A percentile compares a stretch with the other conserved stretches of the same genome.
Conservation (phyloP, 2,329 filamentous ascomycete species). For the Exophiala phaeomuriformis region DNA sequence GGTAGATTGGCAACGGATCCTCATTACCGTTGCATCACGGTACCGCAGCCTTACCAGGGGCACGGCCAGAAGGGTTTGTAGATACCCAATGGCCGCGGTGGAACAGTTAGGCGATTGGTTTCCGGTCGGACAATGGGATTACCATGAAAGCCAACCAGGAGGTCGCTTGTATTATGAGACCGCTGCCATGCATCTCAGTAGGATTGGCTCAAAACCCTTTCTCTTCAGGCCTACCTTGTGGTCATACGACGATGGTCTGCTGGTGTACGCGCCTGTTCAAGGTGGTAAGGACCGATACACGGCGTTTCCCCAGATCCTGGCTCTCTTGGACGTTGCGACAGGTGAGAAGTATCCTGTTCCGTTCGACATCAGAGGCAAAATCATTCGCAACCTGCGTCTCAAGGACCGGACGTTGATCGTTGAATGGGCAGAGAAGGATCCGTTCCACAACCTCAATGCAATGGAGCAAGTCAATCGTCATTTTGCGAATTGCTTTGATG, state of each 20-base stretch:
- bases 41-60: constrained; percentile 50
- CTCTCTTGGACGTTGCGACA: constrained; percentile 47
- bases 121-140: constrained; percentile 38
- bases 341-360: constrained; percentile 42
- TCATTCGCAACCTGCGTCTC: constrained; percentile 50
- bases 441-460: constrained; percentile 48
- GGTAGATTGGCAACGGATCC: constrained; percentile 9
- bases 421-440: constrained; percentile 54
- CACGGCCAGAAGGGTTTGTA: constrained; percentile 42
- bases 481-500: constrained; percentile 54
- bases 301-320: constrained; percentile 28
- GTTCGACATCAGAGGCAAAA: constrained; percentile 45
- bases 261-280: constrained; percentile 46
- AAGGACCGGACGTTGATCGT: constrained; percentile 50
- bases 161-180: constrained; percentile 26
- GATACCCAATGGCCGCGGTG: constrained; percentile 39
- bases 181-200: constrained; percentile 21
- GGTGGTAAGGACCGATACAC: constrained; percentile 27
- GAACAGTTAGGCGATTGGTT: constrained; percentile 32
- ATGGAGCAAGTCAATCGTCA: constrained; percentile 49
- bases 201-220: constrained; percentile 28
- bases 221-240: constrained; percentile 41
- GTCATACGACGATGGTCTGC: constrained; percentile 51
- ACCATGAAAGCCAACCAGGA: constrained; percentile 32
- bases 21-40: constrained; percentile 41